Base-by-base conservation (phyloP, 2,329 filamentous ascomycete species). In the Aureobasidium namibiae region DNA sequence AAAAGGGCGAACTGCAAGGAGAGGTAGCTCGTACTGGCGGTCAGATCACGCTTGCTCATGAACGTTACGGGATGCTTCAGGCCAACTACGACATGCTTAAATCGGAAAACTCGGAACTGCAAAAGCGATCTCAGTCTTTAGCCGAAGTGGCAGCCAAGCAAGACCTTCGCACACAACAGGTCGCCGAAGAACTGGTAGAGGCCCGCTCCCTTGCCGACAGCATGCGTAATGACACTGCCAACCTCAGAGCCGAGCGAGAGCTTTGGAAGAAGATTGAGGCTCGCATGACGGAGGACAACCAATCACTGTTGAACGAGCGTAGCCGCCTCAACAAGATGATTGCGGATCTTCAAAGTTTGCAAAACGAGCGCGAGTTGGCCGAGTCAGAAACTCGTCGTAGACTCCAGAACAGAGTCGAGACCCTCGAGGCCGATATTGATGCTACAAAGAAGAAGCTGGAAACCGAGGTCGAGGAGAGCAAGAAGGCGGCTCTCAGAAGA, bases 181-280 rank as follows among this genome's bases (percentile, higher is more conserved):
- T 92, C 29, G 91, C 90, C 0, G 92, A 97, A 72, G 92, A 99
- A 66, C 81, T 97, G 6, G 85, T 97, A 10, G 94, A 96, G 70
- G 86, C 88, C 5, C 88, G 86, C 70, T 88, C 88, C 33, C 76
- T 92, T 56, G 79, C 89, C 3, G 92, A 99, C 68, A 92, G 90
- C 68, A 82, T 96, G 73, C 88, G 91, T 56, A 91, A 90, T 64
- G 94, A 99, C 70, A 90, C 87, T 57, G 87, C 91, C 16, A 96
- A 97, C 68, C 82, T 96, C 34, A 96, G 95, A 72, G 92, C 92
- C 0, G 92, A 97, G 73, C 96, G 96, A 75, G 88, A 90, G 38
- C 80, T 99, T 10, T 96, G 89, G 88, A 95, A 94, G 76, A 90
- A 88, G 59, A 95, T 96, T 34, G 92, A 97, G 70, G 87, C 89